These are phyloP conservation scores for Bullera alba DNA, from an alignment of 768 basidiomycete species.

Conservation along the genomic window DNA sequence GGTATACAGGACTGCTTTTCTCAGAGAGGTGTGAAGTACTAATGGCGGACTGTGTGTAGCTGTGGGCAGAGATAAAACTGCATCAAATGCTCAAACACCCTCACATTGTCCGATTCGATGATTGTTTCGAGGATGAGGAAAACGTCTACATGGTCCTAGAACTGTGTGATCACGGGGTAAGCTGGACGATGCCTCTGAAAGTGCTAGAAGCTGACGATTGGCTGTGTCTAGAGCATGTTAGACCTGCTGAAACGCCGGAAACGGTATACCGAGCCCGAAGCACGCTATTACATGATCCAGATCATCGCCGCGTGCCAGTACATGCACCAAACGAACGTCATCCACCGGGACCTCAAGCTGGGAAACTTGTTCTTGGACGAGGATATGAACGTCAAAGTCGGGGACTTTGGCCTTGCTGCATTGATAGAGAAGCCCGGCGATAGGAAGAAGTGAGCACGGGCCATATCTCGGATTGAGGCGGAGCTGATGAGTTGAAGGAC, in stretches of 20 bases:
- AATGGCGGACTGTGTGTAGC: slow-evolving; percentile 55
- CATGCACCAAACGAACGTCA: slow-evolving; percentile 94
- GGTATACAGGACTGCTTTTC: neutral
- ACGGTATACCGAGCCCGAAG: slow-evolving; percentile 84
- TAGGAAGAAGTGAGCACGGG: slow-evolving; percentile 66
- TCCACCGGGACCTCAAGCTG: slow-evolving; percentile 93
- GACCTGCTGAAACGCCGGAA: slow-evolving; percentile 76
- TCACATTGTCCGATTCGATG: slow-evolving; percentile 83
- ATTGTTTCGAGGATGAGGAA: slow-evolving; percentile 90
- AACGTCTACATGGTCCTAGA: slow-evolving; percentile 98
- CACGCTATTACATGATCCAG: slow-evolving; percentile 87
- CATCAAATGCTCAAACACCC: slow-evolving; percentile 84
- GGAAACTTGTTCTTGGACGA: slow-evolving; percentile 87
- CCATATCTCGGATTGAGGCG: neutral
- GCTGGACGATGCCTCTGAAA: slow-evolving; percentile 12
- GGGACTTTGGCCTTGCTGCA: slow-evolving; percentile 94
- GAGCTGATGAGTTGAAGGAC: slow-evolving; percentile 52
- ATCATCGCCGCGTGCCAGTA: slow-evolving; percentile 93
- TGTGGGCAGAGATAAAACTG: slow-evolving; percentile 98
- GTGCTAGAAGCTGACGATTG: neutral
- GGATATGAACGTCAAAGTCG: slow-evolving; percentile 92
- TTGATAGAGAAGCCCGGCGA: slow-evolving; percentile 94
- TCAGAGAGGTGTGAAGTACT: neutral
- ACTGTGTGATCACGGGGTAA: slow-evolving; percentile 72
- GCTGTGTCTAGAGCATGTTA: slow-evolving; percentile 39